These are phyloP conservation scores for Cladosporium colombiae DNA, from an alignment of 2,329 filamentous ascomycete genomes.

Conservation along the genomic window DNA sequence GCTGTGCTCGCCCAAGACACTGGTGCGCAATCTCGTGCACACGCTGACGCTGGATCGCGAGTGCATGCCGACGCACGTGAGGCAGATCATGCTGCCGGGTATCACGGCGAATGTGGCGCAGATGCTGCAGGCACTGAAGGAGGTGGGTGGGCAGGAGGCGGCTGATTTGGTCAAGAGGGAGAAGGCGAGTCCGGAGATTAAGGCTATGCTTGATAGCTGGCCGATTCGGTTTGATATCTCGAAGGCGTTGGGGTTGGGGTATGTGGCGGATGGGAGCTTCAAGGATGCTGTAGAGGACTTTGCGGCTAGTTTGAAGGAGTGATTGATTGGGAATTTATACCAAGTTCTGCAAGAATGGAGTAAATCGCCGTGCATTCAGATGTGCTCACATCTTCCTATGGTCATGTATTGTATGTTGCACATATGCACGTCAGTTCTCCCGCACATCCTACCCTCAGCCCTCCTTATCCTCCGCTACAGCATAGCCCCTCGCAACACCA, in stretches of 20 bases:
- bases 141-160: slow-evolving; percentile 56
- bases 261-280: slow-evolving; percentile 51
- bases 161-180: slow-evolving; percentile 53
- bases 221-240: slow-evolving; percentile 58
- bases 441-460: neutral
- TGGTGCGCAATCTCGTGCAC: slow-evolving; percentile 57
- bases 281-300: slow-evolving; percentile 51
- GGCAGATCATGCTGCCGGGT: slow-evolving; percentile 58
- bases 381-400: neutral
- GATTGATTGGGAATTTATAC: neutral
- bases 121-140: slow-evolving; percentile 58
- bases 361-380: neutral
- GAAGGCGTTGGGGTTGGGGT: slow-evolving; percentile 56
- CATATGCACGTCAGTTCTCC: neutral
- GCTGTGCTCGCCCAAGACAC: slow-evolving; percentile 57
- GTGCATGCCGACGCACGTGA: slow-evolving; percentile 50
- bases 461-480: slow-evolving; percentile 60
- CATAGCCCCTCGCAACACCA: slow-evolving; percentile 87
- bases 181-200: slow-evolving; percentile 52
- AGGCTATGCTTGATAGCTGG: slow-evolving; percentile 59
- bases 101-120: slow-evolving; percentile 56
- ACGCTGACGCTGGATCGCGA: slow-evolving; percentile 53
- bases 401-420: neutral
- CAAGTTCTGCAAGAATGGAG: neutral
- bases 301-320: slow-evolving; percentile 35